phyloP scores from a whole-genome alignment of 2,329 filamentous ascomycete genomes.

The Aspergillus brunneoviolaceus region DNA sequence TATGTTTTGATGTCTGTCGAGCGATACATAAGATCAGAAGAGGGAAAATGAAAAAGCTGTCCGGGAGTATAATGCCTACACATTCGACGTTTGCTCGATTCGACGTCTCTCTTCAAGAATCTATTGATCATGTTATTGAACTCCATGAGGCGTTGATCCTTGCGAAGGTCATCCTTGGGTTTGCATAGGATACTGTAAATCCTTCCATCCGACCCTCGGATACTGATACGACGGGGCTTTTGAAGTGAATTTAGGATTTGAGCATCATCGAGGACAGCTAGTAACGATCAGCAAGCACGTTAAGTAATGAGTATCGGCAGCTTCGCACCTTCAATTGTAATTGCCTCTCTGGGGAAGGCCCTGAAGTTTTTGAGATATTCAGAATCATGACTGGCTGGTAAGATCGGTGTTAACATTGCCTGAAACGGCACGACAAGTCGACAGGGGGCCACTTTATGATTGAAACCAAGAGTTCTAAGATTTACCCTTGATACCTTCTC shows the following conservation, averaged over 20 bases:
- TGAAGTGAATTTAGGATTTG: constrained; percentile 87
- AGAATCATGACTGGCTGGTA: constrained; percentile 71
- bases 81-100: constrained; percentile 83
- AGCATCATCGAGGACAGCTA: constrained; percentile 78
- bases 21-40: background rate
- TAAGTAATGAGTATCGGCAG: background rate
- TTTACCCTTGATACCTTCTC: constrained; percentile 70
- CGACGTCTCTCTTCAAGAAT: constrained; percentile 84
- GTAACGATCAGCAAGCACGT: constrained; percentile 18
- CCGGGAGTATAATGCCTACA: constrained; percentile 44
- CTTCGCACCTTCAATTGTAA: constrained; percentile 65
- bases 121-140: constrained; percentile 99
- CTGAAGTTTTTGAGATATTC: constrained; percentile 69
- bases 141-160: constrained; percentile 97
- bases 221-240: constrained; percentile 84
- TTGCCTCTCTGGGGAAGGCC: constrained; percentile 81
- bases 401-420: constrained; percentile 73
- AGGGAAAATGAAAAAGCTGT: constrained; percentile 2
- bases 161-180: constrained; percentile 94
- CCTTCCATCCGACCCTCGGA: constrained; percentile 84
- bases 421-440: constrained; percentile 87
- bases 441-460: constrained; percentile 77
- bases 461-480: constrained; percentile 79
- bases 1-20: constrained; percentile 81
- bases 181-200: constrained; percentile 91